Evolutionary conservation across 1,284 basidiomycete species (phyloP), one percentile per base, ranked within the genome.

Genomic region (Xanthoconium separans): DNA sequence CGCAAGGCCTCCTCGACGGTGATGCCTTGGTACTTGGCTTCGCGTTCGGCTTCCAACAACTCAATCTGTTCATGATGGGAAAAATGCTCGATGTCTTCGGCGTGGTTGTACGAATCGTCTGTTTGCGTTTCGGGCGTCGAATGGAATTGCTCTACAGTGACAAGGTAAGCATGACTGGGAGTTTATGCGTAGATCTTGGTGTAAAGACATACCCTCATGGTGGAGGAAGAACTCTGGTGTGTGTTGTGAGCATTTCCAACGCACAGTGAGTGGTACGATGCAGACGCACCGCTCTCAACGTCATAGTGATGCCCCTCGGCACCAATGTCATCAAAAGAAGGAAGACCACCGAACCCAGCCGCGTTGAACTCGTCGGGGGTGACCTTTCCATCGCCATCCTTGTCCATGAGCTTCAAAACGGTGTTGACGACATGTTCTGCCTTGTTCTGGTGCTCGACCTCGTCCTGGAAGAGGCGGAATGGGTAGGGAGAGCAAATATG

Each of bases 51-150:
- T 73, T 99, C 97, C 64, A 89, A 77, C 12, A 71, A 79, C 70
- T 99, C 97, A 61, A 99, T 98, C 16, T 76, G 66, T 56, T 91
- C 91, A 73, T 99, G 97, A 58, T 92, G 85, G 54, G 85, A 76
- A 67, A 96, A 97, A 68, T 95, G 92, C 63, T 93, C 91, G 50
- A 87, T 58, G 73, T 95, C 94, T 72, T 97, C 97, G 4, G 92
- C 86, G 71, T 99, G 96, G 56, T 71, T 89, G 75, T 99, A 99
- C 1, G 93, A 81, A 63, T 95, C 93, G 68, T 98, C 95, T 0
- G 92, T 94, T 73, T 99, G 96, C 0, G 95, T 97, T 70, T 99
- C 96, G 1, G 95, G 95, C 22, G 95, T 98, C 27, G 82, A 90
- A 75, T 99, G 96, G 78, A 83, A 97, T 72, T 93, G 76, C 77